Evolutionary conservation across 352 stramenopile species (phyloP).

Genomic region (Aphanomyces astaci): DNA sequence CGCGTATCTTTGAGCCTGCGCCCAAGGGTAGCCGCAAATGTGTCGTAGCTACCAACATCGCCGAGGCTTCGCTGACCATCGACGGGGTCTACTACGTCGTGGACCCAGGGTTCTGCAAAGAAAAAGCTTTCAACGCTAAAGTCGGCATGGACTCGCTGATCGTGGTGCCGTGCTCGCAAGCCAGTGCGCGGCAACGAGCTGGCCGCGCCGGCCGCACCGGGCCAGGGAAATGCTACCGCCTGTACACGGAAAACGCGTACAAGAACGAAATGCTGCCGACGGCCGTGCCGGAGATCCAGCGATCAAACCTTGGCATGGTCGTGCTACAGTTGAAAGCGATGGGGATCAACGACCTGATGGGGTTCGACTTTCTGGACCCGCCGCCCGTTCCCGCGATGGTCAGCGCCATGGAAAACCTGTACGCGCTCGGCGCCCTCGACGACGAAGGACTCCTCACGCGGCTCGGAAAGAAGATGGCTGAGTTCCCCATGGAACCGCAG

Average conservation of each 20-base stretch:
- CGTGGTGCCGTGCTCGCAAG: constrained; percentile 97
- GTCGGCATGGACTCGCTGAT: constrained; percentile 99
- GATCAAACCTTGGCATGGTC: constrained; percentile 97
- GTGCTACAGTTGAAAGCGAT: constrained; percentile 99
- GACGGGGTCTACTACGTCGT: constrained; percentile 96
- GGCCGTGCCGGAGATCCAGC: constrained; percentile 98
- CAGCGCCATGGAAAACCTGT: constrained; percentile 96
- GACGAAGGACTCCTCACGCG: constrained; percentile 91
- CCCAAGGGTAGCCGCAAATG: constrained; percentile 94
- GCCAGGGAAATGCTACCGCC: constrained; percentile 98
- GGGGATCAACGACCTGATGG: constrained; percentile 98
- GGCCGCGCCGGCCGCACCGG: constrained; percentile 97
- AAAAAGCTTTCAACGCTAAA: constrained; percentile 99
- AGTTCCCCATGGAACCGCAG: constrained; percentile 99
- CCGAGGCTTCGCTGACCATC: constrained; percentile 99
- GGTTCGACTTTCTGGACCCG: constrained; percentile 99
- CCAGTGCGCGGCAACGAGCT: constrained; percentile 94
- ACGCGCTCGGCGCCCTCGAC: constrained; percentile 95
- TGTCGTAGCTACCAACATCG: constrained; percentile 99
- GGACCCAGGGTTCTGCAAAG: constrained; percentile 95
- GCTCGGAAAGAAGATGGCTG: constrained; percentile 98
- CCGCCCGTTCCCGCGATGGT: constrained; percentile 96
- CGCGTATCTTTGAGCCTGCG: constrained; percentile 97
- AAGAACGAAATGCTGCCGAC: constrained; percentile 96
- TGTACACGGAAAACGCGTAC: constrained; percentile 99